Base-by-base conservation (phyloP, 2,329 filamentous ascomycete genomes). In the Ophiostoma montium region DNA sequence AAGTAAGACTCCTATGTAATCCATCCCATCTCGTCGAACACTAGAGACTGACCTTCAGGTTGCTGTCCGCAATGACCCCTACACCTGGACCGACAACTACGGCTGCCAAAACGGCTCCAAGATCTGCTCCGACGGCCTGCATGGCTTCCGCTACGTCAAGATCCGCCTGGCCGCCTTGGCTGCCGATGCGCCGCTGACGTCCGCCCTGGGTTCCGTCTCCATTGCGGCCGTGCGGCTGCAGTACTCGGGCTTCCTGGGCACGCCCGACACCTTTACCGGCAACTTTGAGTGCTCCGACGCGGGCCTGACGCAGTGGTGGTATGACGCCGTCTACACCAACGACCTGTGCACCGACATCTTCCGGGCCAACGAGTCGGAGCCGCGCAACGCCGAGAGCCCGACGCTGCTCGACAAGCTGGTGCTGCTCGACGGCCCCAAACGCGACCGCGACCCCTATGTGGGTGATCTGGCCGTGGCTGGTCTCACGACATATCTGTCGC, bases 231-330 rank as follows among this genome's bases (percentile, higher is more conserved):
- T 74, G 19, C 61, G 55, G 9, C 57, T 75, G 3, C 62, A 65
- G 19, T 71, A 65, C 54, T 67, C 67, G 0, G 70, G 63, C 10
- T 72, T 65, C 53, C 61, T 67, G 2, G 72, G 71, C 21, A 72
- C 68, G 0, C 61, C 69, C 0, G 66, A 70, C 35, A 71, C 69
- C 1, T 75, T 71, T 50, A 65, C 63, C 1, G 72, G 72, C 3
- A 70, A 65, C 63, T 75, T 75, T 47, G 68, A 74, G 55, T 74
- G 71, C 47, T 74, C 71, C 1, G 71, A 75, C 51, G 54, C 61
- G 5, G 54, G 68, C 15, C 56, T 75, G 8, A 73, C 69, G 16
- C 68, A 70, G 53, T 74, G 67, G 65, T 76, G 71, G 71, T 75
- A 67, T 53, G 70, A 74, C 53, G 69, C 65, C 5, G 68, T 71